Base-by-base conservation (phyloP, 78 protist species). In the Dictyostelium brefeldianum region DNA sequence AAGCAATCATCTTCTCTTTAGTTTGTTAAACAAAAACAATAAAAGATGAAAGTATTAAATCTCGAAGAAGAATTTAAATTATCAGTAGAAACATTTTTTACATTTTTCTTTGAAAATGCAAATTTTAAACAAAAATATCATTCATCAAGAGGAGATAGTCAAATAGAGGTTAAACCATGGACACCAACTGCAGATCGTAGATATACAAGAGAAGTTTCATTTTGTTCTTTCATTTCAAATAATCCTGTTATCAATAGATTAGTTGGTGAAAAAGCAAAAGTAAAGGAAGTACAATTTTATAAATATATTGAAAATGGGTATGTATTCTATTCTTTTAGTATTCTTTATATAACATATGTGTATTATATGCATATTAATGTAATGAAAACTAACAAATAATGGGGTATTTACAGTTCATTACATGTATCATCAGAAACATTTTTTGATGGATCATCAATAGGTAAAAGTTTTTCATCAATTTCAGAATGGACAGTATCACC, bases 401-500 rank as follows among this genome's bases (percentile, higher is more conserved):
- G 0, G 1, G 43, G n/a, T 59, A 14, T 53, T 6, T 22, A 22
- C 22, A 75, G 92, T 31, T 57, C 59, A 77, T 65, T 87, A 64
- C 22, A 73, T 48, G 93, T 87, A 14, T 22, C 62, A 8, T 56
- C 93, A 18, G 93, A 74, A 65, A 87, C 93, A 31, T 87, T 50
- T 80, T 87, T 87, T 78, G 93, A 87, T 59, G 93, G 84, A 18
- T 53, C 79, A 29, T 25, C 91, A 43, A 50, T 77, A 64, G 93
- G 93, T 31, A 47, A 87, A 47, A 78, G 62, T 51, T 87, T 87
- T 87, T 17, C 74, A 64, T 74, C 93, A 27, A 69, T 36, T 17
- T 77, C 93, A 14, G 84, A 87, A 77, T 87, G 93, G 93, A 77
- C 29, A 46, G 93, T 87, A 47, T 47, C 67, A 36, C 93, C 93